Evolutionary conservation across 768 basidiomycete species (phyloP).

Genomic region (Leccinum pellstonianum): DNA sequence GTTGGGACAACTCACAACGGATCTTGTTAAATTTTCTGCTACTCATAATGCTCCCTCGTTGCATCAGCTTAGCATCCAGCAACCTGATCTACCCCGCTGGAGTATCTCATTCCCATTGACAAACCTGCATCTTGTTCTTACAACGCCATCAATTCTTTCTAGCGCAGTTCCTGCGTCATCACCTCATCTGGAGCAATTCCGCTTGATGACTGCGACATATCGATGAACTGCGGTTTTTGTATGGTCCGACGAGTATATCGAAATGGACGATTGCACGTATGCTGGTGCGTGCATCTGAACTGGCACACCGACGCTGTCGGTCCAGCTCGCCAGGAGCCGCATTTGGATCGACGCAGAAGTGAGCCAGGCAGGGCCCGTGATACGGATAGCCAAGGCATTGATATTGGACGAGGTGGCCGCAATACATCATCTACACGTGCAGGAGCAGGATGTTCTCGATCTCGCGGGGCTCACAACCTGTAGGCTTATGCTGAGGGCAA

Average conservation of each 20-base stretch:
- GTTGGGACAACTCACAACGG: constrained; percentile 27
- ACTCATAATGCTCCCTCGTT: constrained; percentile 37
- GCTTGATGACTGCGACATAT: constrained; percentile 57
- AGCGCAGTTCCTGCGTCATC: constrained; percentile 28
- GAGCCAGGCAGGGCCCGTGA: constrained; percentile 1
- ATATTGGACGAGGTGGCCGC: constrained; percentile 44
- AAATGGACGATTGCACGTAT: constrained; percentile 46
- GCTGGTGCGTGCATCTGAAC: constrained; percentile 59
- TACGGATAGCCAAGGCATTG: constrained; percentile 24
- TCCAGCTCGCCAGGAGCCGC: constrained; percentile 47
- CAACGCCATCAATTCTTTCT: constrained; percentile 17
- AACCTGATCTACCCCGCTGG: constrained; percentile 37
- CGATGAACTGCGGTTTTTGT: constrained; percentile 39
- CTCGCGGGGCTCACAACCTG: constrained; percentile 49
- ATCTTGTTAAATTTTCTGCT: constrained; percentile 29
- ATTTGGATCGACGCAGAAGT: constrained; percentile 3
- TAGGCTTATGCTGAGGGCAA: constrained; percentile 40
- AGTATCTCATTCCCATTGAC: constrained; percentile 36
- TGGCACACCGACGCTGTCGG: constrained; percentile 42
- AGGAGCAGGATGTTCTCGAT: constrained; percentile 51
- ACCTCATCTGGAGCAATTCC: constrained; percentile 45
- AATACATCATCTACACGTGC: constrained; percentile 57
- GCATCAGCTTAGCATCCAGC: constrained; percentile 32
- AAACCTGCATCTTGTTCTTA: constrained; percentile 35
- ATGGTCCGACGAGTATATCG: constrained; percentile 45